These are phyloP conservation scores for Cupressus sempervirens DNA, from an alignment of 75 land plant species.

Conservation along the genomic window DNA sequence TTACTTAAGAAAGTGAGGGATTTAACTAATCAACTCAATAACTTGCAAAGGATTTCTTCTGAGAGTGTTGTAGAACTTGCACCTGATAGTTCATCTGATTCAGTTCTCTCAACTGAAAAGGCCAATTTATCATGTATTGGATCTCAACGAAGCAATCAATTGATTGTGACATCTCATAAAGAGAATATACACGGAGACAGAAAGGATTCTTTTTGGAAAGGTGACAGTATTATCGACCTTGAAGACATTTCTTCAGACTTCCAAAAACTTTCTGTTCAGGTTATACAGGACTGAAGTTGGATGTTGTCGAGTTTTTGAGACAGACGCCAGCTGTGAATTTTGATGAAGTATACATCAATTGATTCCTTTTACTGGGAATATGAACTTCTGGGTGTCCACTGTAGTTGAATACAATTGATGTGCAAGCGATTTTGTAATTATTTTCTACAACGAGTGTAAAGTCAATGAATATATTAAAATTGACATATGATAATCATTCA, in stretches of 20 bases:
- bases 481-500: too few species aligned
- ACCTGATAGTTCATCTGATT: neutral
- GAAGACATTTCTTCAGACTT: slow-evolving; percentile 27
- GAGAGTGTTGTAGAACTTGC: neutral
- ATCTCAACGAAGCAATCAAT: neutral
- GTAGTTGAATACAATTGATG: neutral
- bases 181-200: neutral
- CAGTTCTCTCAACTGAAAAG: neutral
- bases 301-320: neutral
- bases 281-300: neutral
- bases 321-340: neutral
- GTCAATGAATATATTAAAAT: too few species aligned
- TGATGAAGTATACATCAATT: neutral
- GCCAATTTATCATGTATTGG: neutral
- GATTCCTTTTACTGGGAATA: neutral
- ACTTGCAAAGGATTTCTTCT: slow-evolving; percentile 6
- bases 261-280: slow-evolving; percentile 13
- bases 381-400: neutral
- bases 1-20: slow-evolving; percentile 47
- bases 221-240: slow-evolving; percentile 29
- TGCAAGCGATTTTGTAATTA: neutral
- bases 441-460: neutral
- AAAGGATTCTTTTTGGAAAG: neutral
- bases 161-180: slow-evolving; percentile 1
- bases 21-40: slow-evolving; percentile 39